Conservation (phyloP, 768 basidiomycete genomes). For the Suillus clintonianus region DNA sequence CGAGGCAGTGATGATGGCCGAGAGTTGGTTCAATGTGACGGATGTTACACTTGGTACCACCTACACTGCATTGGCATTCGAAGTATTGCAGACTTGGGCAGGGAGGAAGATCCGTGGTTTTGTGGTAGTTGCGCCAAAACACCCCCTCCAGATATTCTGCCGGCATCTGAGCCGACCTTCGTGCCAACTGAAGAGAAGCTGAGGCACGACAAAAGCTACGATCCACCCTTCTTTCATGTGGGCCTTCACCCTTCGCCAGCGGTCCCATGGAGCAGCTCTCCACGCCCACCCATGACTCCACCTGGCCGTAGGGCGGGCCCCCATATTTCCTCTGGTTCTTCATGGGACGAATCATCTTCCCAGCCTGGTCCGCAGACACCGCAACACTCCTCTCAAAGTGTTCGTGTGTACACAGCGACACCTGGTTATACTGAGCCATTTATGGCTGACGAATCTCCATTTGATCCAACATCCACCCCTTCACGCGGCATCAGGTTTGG, state of each 20-base stretch:
- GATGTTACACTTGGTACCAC: constrained; percentile 82
- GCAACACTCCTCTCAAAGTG: constrained; percentile 38
- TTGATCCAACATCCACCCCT: constrained; percentile 80
- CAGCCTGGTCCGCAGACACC: constrained; percentile 59
- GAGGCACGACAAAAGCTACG: constrained; percentile 41
- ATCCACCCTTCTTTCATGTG: constrained; percentile 62
- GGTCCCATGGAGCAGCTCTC: constrained; percentile 45
- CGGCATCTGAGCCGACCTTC: constrained; percentile 61
- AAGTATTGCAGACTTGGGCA: constrained; percentile 63
- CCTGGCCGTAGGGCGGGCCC: constrained; percentile 32
- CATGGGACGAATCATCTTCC: constrained; percentile 51
- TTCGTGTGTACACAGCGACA: constrained; percentile 40
- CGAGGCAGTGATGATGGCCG: constrained; percentile 66
- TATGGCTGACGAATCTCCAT: constrained; percentile 54
- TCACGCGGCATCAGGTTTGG: constrained; percentile 74
- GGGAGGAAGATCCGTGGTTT: constrained; percentile 81
- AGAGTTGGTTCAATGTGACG: constrained; percentile 82
- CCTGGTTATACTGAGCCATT: constrained; percentile 39
- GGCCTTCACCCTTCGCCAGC: constrained; percentile 56
- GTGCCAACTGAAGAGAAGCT: constrained; percentile 61
- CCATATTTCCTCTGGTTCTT: constrained; percentile 37
- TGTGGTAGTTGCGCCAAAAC: constrained; percentile 56
- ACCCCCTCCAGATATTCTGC: constrained; percentile 36
- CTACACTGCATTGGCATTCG: constrained; percentile 76
- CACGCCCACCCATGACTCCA: constrained; percentile 50